These are phyloP conservation scores for Carex cristatella DNA, from an alignment of 176 grass and related monocot genomes.

Conservation along the genomic window DNA sequence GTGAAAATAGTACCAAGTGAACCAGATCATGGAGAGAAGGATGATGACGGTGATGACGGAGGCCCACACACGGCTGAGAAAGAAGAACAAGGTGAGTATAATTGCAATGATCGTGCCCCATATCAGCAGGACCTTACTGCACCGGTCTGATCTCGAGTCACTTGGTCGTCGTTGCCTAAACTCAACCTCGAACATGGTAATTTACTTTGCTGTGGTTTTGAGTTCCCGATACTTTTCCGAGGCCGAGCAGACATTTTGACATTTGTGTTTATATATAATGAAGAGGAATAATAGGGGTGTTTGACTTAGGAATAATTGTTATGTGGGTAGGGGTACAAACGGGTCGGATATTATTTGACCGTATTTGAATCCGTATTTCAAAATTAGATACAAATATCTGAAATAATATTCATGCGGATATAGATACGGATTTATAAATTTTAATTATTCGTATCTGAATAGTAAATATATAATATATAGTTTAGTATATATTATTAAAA, in stretches of 20 bases:
- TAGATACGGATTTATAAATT: too few relatives aligned
- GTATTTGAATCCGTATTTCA: too few relatives aligned
- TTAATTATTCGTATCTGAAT: too few relatives aligned
- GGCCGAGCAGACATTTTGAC: neutral
- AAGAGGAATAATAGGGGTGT: neutral
- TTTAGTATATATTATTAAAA: too few relatives aligned
- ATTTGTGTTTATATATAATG: neutral
- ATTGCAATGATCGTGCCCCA: neutral
- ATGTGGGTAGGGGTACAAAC: neutral
- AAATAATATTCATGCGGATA: too few relatives aligned
- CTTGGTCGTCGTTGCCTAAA: neutral
- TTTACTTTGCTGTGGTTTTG: neutral
- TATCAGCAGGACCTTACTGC: conserved; percentile 12
- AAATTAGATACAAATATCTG: too few relatives aligned
- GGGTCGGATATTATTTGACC: too few relatives aligned
- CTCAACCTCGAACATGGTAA: conserved; percentile 8
- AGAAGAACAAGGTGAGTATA: conserved; percentile 7
- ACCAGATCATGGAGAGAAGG: neutral
- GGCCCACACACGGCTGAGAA: conserved; percentile 22
- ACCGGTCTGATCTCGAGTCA: neutral
- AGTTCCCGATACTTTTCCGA: neutral
- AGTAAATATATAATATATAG: too few relatives aligned
- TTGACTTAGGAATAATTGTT: neutral
- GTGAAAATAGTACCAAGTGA: conserved; percentile 24
- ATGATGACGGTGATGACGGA: conserved; percentile 18